Evolutionary conservation across 1,139 yeast genomes (phyloP).

Genomic region (Kodamaea anthophila): DNA sequence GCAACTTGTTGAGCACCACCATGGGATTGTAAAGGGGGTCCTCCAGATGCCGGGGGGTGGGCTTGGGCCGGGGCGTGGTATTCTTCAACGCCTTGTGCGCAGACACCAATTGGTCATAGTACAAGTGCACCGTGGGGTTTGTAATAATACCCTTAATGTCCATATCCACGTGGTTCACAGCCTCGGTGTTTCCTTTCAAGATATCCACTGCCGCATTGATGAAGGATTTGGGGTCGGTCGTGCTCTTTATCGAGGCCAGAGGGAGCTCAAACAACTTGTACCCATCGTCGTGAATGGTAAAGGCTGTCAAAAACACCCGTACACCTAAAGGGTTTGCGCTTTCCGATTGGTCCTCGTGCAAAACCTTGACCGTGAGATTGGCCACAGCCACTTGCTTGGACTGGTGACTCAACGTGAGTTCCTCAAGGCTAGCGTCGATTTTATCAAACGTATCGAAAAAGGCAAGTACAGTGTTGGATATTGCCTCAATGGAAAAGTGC

Average conservation of each 20-base stretch:
- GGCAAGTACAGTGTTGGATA: no score
- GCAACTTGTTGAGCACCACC: constrained; percentile 9
- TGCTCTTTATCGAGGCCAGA: constrained; percentile 21
- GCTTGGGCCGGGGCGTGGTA: constrained; percentile 1
- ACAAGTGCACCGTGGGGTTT: constrained; percentile 32
- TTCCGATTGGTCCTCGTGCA: constrained; percentile 11
- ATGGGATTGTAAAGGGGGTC: constrained; percentile 5
- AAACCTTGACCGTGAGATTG: constrained; percentile 16
- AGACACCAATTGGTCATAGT: constrained; percentile 31
- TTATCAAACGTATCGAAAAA: constrained; percentile 10
- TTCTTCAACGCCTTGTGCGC: constrained; percentile 1
- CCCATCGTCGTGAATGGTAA: constrained; percentile 24
- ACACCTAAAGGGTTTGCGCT: constrained; percentile 11
- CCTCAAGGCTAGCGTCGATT: constrained; percentile 22
- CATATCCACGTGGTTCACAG: constrained; percentile 10
- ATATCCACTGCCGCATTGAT: constrained; percentile 10
- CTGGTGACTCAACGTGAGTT: constrained; percentile 21
- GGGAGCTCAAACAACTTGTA: constrained; percentile 34
- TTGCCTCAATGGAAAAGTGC: no score
- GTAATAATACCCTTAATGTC: constrained; percentile 15
- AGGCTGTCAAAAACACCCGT: constrained; percentile 20
- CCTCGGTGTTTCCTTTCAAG: constrained; percentile 8
- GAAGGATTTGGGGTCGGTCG: constrained; percentile 10
- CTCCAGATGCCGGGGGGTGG: background rate
- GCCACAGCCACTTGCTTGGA: constrained; percentile 16